Percentiles rank a stretch among this genome's conserved stretches.
Conservation (phyloP, 805 yeast species). For the Wickerhamomyces canadensis region DNA sequence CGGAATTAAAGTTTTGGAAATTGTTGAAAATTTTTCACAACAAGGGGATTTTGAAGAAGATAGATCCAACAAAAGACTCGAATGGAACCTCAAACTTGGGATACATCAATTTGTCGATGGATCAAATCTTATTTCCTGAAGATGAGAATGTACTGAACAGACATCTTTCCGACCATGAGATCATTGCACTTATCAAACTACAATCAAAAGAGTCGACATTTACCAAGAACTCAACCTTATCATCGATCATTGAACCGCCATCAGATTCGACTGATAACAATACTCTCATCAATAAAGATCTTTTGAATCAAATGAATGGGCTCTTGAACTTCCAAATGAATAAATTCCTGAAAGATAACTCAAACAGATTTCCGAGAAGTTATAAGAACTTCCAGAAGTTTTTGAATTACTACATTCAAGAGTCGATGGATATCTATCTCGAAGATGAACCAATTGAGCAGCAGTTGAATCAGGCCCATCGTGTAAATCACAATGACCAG, state of each 20-base stretch:
- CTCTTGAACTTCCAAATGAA: slow-evolving; percentile 10
- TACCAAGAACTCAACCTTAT: too few relatives aligned
- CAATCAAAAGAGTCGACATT: slow-evolving; percentile 3
- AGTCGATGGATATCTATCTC: slow-evolving; percentile 11
- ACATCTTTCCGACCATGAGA: slow-evolving; percentile 30
- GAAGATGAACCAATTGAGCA: slow-evolving; percentile 1
- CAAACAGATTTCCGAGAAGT: slow-evolving; percentile 10
- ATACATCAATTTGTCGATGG: slow-evolving; percentile 18
- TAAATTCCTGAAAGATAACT: slow-evolving; percentile 10
- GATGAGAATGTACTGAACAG: slow-evolving; percentile 30
- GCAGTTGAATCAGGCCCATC: neutral
- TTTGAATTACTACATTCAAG: slow-evolving; percentile 14
- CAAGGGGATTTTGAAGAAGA: slow-evolving; percentile 4
- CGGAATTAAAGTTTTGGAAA: slow-evolving; percentile 2
- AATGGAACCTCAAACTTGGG: too few relatives aligned
- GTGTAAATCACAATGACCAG: neutral
- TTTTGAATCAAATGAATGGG: slow-evolving; percentile 5
- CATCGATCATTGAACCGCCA: too few relatives aligned
- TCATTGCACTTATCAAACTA: slow-evolving; percentile 16
- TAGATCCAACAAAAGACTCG: too few relatives aligned
- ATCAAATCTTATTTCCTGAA: slow-evolving; percentile 30
- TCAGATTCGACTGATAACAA: neutral
- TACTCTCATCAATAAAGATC: neutral
- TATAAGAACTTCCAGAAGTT: slow-evolving; percentile 10
- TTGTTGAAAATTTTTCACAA: slow-evolving; percentile 8